A percentile compares a stretch with the other conserved stretches of the same genome.
These are phyloP conservation scores for Aciculoconidium aculeatum DNA, from an alignment of 805 yeast species.

Conservation along the genomic window DNA sequence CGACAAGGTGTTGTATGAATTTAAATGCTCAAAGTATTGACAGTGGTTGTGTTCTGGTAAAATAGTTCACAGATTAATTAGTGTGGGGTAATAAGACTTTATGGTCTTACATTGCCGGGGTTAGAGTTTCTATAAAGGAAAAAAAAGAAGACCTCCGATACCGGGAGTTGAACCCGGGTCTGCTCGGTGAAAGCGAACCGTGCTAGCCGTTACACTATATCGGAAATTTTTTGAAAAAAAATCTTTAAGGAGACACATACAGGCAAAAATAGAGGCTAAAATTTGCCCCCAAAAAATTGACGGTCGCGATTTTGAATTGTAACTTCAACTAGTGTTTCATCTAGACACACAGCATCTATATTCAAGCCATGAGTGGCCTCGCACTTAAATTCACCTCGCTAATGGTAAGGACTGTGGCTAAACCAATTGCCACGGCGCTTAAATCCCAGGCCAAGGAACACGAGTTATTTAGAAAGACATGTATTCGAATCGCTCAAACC, in stretches of 20 bases:
- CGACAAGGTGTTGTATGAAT: slow-evolving; percentile 4
- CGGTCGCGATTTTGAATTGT: neutral
- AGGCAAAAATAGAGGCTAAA: neutral
- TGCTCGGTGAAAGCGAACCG: too few relatives aligned
- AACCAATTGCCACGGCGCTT: slow-evolving; percentile 67
- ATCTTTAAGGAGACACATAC: too few relatives aligned
- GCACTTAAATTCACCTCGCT: slow-evolving; percentile 71
- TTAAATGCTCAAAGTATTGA: neutral
- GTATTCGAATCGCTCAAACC: slow-evolving; percentile 68
- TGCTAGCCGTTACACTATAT: slow-evolving; percentile 13
- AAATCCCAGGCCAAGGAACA: slow-evolving; percentile 74
- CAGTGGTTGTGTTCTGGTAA: neutral
- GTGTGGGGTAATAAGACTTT: too few relatives aligned
- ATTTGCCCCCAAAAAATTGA: neutral
- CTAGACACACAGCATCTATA: neutral
- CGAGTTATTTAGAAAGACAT: slow-evolving; percentile 51
- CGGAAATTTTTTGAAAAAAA: slow-evolving; percentile 6
- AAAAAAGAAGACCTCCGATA: slow-evolving; percentile 8
- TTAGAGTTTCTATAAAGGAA: too few relatives aligned
- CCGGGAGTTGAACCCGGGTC: too few relatives aligned
- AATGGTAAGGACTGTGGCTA: slow-evolving; percentile 67
- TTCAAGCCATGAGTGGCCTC: slow-evolving; percentile 66
- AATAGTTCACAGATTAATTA: neutral
- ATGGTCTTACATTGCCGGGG: too few relatives aligned
- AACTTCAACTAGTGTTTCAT: neutral